Evolutionary conservation across 2,329 filamentous ascomycete genomes (phyloP).

Genomic region (Diaporthe vaccinii): DNA sequence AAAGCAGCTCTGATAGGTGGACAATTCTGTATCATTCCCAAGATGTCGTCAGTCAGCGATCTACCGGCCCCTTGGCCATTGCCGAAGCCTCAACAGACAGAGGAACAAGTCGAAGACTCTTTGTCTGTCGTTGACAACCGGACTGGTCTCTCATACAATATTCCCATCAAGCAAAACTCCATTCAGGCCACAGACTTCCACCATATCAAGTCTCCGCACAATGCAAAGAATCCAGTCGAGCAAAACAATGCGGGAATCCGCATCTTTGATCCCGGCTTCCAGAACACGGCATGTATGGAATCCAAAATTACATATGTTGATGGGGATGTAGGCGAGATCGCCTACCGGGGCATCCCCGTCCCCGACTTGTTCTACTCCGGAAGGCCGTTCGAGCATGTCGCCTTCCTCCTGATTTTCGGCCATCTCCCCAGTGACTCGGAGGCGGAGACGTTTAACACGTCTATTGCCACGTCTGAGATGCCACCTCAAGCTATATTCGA

Average conservation of each 20-base stretch:
- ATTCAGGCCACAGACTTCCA: constrained; percentile 16
- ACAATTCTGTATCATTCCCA: neutral
- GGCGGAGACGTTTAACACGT: neutral
- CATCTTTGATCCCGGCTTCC: constrained; percentile 10
- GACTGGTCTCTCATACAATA: neutral
- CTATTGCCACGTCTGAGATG: constrained; percentile 12
- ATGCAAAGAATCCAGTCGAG: neutral
- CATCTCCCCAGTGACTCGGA: neutral
- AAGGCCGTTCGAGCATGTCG: constrained; percentile 11
- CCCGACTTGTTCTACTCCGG: constrained; percentile 2
- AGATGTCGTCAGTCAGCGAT: neutral
- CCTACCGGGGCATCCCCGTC: constrained; percentile 1
- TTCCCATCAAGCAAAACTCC: neutral
- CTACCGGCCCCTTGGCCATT: neutral
- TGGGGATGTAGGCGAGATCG: constrained; percentile 1
- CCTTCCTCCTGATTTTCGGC: constrained; percentile 12
- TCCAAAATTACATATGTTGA: constrained; percentile 17
- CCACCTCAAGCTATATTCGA: constrained; percentile 7
- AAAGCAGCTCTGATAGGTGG: too few species aligned
- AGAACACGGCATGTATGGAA: constrained; percentile 11
- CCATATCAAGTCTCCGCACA: neutral
- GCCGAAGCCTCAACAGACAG: neutral
- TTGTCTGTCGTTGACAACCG: constrained; percentile 7
- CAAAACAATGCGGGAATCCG: constrained; percentile 14
- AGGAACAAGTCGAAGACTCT: neutral